Conservation (phyloP, 495 filamentous ascomycete genomes). For the Aspergillus panamensis region DNA sequence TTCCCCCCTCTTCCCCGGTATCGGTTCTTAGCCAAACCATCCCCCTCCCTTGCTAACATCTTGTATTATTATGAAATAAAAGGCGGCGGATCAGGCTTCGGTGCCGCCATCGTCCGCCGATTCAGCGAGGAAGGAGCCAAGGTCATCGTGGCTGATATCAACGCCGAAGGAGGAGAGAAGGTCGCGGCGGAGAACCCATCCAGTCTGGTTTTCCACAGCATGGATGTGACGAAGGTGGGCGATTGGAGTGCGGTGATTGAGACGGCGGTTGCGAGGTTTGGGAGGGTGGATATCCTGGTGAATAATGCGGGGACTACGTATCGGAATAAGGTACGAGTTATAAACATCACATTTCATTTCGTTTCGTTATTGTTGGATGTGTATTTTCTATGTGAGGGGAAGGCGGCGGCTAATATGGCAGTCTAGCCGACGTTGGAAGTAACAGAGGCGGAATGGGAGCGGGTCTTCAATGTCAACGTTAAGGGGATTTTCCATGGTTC, state of each 20-base stretch:
- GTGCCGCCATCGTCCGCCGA: conserved; percentile 52
- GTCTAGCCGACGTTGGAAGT: conserved; percentile 55
- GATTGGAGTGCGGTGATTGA: conserved; percentile 51
- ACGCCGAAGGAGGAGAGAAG: conserved; percentile 47
- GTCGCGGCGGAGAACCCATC: conserved; percentile 40
- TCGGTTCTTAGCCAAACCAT: conserved; percentile 37
- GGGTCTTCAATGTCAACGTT: conserved; percentile 61
- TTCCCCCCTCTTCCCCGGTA: neutral
- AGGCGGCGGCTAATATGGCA: neutral
- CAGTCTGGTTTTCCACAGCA: conserved; percentile 44
- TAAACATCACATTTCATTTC: too few relatives aligned
- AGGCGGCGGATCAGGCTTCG: conserved; percentile 58
- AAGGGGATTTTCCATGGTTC: conserved; percentile 59
- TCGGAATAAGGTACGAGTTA: conserved; percentile 52
- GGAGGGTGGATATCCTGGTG: conserved; percentile 55
- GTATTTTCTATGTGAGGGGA: neutral
- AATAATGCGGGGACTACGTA: conserved; percentile 74
- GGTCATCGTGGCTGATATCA: conserved; percentile 58
- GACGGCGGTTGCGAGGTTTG: conserved; percentile 45
- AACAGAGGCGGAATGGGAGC: conserved; percentile 63
- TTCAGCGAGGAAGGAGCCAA: conserved; percentile 57
- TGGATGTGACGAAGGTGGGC: conserved; percentile 48
- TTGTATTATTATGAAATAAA: neutral
- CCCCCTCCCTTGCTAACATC: neutral
- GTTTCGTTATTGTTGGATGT: neutral